phyloP scores from a whole-genome alignment of 1,284 basidiomycete species.

The Irpex rosettiformis region DNA sequence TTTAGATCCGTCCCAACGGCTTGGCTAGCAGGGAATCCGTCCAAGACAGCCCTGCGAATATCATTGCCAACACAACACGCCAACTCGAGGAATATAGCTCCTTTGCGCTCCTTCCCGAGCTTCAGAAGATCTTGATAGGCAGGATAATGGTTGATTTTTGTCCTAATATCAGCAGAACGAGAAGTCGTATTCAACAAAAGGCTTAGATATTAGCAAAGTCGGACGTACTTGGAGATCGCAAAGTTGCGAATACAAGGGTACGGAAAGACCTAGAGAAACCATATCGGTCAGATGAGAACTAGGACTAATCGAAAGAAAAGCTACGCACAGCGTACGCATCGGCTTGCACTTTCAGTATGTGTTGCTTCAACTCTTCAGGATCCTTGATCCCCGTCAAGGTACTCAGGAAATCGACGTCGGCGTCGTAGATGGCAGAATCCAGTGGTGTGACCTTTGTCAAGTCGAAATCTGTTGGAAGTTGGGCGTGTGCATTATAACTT shows the following conservation, averaged over 20 bases:
- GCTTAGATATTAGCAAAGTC: no score
- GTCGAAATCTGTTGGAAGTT: not conserved
- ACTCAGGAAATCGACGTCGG: conserved; percentile 37
- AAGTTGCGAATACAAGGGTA: conserved; percentile 34
- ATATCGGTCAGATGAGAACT: no score
- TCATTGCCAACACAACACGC: conserved; percentile 40
- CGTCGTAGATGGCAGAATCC: conserved; percentile 23
- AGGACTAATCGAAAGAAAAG: not conserved
- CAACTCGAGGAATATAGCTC: conserved; percentile 45
- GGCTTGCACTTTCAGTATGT: conserved; percentile 41
- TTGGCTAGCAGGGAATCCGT: conserved; percentile 34
- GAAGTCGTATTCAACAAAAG: no score
- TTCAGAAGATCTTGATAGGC: conserved; percentile 40
- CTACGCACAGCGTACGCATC: no score
- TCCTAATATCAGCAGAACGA: conserved; percentile 6
- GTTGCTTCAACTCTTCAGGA: conserved; percentile 37
- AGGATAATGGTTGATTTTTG: conserved; percentile 34
- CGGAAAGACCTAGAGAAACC: conserved; percentile 31
- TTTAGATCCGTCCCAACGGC: conserved; percentile 34
- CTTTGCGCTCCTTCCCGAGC: conserved; percentile 33
- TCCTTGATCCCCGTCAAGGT: conserved; percentile 38
- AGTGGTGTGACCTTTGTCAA: conserved; percentile 24
- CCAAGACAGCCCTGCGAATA: conserved; percentile 35
- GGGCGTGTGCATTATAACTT: no score
- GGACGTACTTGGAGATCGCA: not conserved